phyloP scores from a whole-genome alignment of 2,329 filamentous ascomycete species.

The Hyphodiscus sp. region DNA sequence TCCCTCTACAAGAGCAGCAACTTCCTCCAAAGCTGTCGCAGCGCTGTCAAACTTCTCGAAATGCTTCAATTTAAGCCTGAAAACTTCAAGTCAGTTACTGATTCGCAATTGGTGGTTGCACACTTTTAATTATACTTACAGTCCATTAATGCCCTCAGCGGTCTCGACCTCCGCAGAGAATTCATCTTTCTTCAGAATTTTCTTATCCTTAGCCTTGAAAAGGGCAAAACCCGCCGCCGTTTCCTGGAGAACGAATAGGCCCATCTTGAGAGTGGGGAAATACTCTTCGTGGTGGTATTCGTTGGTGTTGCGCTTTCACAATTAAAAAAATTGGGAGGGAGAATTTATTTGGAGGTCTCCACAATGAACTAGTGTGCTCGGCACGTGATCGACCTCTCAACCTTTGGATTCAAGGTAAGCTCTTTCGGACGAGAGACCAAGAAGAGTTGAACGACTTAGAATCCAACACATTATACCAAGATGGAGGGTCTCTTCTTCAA shows the following conservation, averaged over 20 bases:
- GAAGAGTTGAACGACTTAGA: slow-evolving; percentile 5
- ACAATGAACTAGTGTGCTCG: not conserved
- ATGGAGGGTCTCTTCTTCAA: slow-evolving; percentile 97
- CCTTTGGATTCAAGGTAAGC: slow-evolving; percentile 2
- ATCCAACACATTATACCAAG: slow-evolving; percentile 22
- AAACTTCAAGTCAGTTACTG: slow-evolving; percentile 15
- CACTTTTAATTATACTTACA: slow-evolving; percentile 52
- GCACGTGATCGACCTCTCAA: slow-evolving; percentile 9
- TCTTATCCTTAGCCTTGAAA: slow-evolving; percentile 98
- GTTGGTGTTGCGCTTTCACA: slow-evolving; percentile 2
- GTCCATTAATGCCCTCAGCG: slow-evolving; percentile 77
- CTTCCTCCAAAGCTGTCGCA: slow-evolving; percentile 82
- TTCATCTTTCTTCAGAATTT: slow-evolving; percentile 84
- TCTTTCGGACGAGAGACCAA: not conserved
- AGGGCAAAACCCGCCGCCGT: slow-evolving; percentile 86
- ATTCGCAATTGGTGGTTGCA: slow-evolving; percentile 1
- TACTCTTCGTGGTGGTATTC: slow-evolving; percentile 8
- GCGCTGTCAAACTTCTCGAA: slow-evolving; percentile 98
- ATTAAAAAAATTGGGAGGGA: slow-evolving; percentile 18
- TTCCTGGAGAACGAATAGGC: slow-evolving; percentile 88
- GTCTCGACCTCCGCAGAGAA: slow-evolving; percentile 67
- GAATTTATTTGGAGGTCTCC: not conserved
- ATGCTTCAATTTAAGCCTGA: slow-evolving; percentile 86
- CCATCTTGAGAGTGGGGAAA: slow-evolving; percentile 50
- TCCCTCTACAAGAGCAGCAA: slow-evolving; percentile 80